A percentile compares a stretch with the other conserved stretches of the same genome.
Conservation (phyloP, 2,329 filamentous ascomycete genomes). For the Phaeosphaeria sp. region DNA sequence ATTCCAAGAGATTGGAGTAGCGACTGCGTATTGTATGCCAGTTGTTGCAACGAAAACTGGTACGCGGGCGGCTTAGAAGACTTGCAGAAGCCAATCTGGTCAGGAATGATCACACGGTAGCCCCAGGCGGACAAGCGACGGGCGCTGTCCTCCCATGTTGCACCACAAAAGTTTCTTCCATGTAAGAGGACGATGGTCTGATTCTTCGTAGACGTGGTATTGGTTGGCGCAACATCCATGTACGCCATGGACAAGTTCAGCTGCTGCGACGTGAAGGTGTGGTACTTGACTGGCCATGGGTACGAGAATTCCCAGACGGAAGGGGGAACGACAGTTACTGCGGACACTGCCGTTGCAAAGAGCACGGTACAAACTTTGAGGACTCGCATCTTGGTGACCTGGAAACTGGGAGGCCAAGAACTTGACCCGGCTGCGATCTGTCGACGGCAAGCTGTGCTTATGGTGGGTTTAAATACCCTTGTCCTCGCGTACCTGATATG, state of each 20-base stretch:
- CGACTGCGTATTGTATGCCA: conserved; percentile 59
- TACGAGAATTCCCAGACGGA: conserved; percentile 52
- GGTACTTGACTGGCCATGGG: conserved; percentile 57
- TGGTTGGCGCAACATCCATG: conserved; percentile 57
- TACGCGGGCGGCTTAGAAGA: conserved; percentile 60
- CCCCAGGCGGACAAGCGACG: conserved; percentile 50
- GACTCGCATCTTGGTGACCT: conserved; percentile 10
- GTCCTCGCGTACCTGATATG: conserved; percentile 15
- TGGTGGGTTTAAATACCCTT: conserved; percentile 8
- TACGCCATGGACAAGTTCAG: conserved; percentile 62
- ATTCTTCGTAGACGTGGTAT: conserved; percentile 42
- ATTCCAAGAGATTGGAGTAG: conserved; percentile 56
- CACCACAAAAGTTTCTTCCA: conserved; percentile 64
- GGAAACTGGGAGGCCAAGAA: not conserved
- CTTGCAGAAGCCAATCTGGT: conserved; percentile 66
- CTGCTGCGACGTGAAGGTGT: conserved; percentile 57
- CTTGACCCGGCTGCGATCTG: not conserved
- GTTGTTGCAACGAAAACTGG: conserved; percentile 61
- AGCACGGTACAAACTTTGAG: conserved; percentile 4
- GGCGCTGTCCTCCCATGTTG: conserved; percentile 61
- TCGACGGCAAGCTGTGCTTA: not conserved
- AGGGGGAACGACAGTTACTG: conserved; percentile 16
- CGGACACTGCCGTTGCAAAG: conserved; percentile 9
- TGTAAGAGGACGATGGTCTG: conserved; percentile 58
- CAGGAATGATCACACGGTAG: conserved; percentile 61